These are phyloP conservation scores for Ormosia emarginata DNA, from an alignment of 306 rosid genomes.

Conservation along the genomic window DNA sequence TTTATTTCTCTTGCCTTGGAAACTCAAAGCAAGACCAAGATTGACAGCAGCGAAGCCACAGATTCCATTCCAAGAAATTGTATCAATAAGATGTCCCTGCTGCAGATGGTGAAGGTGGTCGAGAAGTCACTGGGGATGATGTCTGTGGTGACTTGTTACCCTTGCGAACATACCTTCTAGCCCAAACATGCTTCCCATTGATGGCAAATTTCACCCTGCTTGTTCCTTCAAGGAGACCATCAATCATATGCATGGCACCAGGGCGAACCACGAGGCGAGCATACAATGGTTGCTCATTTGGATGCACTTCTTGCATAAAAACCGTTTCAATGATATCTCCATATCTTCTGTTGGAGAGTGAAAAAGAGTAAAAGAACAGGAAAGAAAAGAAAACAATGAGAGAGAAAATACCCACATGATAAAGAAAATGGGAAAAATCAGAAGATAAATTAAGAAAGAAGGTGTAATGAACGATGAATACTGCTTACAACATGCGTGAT, in stretches of 20 bases:
- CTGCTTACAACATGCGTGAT: neutral
- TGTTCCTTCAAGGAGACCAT: constrained; percentile 23
- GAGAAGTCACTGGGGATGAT: neutral
- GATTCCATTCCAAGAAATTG: neutral
- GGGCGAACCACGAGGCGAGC: constrained; percentile 52
- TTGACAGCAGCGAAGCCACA: neutral
- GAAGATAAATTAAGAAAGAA: neutral
- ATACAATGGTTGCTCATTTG: constrained; percentile 46
- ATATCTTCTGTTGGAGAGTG: constrained; percentile 28
- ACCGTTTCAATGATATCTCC: constrained; percentile 49
- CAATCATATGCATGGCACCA: neutral
- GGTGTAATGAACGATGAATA: neutral
- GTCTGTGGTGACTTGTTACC: neutral
- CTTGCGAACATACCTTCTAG: constrained; percentile 45
- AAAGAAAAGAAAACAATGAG: neutral
- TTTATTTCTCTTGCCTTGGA: neutral
- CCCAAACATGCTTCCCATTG: constrained; percentile 77
- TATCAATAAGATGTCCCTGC: neutral
- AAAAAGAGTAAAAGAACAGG: neutral
- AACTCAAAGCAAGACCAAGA: neutral
- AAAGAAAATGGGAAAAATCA: neutral
- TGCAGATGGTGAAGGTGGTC: neutral
- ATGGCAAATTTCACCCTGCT: constrained; percentile 44
- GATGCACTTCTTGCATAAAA: constrained; percentile 48
- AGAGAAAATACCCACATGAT: neutral